Evolutionary conservation across 768 basidiomycete genomes (phyloP).

Genomic region (Lactarius psammicola): DNA sequence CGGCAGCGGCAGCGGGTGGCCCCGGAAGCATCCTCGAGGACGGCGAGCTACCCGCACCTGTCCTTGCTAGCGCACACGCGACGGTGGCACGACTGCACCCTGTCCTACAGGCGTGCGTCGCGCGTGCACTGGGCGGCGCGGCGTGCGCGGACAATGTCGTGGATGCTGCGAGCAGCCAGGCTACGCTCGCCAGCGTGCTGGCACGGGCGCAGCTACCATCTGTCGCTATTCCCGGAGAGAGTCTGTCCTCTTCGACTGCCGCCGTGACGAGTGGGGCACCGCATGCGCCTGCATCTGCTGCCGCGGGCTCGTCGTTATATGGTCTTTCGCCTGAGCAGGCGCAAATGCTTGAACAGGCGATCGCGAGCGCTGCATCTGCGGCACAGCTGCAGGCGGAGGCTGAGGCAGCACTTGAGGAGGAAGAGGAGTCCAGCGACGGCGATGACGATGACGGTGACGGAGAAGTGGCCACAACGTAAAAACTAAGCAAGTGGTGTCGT

Average conservation of each 20-base stretch:
- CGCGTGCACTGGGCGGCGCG: constrained; percentile 11
- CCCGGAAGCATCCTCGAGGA: constrained; percentile 22
- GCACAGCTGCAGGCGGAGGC: constrained; percentile 79
- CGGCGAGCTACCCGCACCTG: constrained; percentile 26
- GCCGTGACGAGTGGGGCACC: constrained; percentile 14
- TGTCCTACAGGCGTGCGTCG: constrained; percentile 25
- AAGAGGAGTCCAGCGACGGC: constrained; percentile 48
- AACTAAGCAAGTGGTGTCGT: not conserved
- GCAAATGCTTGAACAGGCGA: constrained; percentile 65
- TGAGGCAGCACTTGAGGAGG: constrained; percentile 71
- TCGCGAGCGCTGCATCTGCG: constrained; percentile 69
- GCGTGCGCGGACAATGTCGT: constrained; percentile 29
- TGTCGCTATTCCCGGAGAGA: constrained; percentile 25
- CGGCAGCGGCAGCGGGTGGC: constrained; percentile 31
- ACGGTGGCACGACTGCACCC: constrained; percentile 25
- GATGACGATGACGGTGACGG: constrained; percentile 28
- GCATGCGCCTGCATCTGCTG: constrained; percentile 14
- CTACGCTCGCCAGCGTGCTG: constrained; percentile 69
- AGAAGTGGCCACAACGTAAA: not conserved
- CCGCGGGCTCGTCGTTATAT: constrained; percentile 51
- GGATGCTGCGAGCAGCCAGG: constrained; percentile 56
- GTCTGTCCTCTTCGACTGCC: constrained; percentile 10
- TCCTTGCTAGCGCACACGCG: constrained; percentile 26
- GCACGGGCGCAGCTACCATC: constrained; percentile 53
- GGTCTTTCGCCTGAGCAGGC: constrained; percentile 75